Evolutionary conservation across 768 basidiomycete genomes (phyloP).

Genomic region (Cystobasidium ongulense): DNA sequence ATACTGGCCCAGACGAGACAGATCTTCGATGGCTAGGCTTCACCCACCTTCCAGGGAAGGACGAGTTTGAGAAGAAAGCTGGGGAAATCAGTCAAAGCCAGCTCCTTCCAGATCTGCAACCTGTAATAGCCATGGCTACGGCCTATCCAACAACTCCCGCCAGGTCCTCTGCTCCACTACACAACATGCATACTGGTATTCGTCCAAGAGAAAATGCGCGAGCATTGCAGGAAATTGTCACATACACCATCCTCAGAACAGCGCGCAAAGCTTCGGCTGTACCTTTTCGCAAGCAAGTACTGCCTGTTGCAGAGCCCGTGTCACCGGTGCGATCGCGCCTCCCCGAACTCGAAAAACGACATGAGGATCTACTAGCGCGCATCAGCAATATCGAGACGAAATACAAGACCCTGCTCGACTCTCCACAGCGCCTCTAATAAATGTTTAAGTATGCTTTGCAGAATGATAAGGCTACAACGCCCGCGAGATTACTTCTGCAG

Average conservation of each 20-base stretch:
- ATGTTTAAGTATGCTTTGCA: neutral
- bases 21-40: constrained; percentile 28
- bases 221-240: constrained; percentile 19
- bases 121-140: neutral
- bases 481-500: neutral
- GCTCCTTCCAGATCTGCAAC: neutral
- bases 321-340: neutral
- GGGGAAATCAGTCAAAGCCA: neutral
- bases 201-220: neutral
- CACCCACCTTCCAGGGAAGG: constrained; percentile 1
- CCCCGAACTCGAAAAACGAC: neutral
- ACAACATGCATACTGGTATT: neutral
- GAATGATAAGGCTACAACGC: neutral
- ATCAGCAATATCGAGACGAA: constrained; percentile 8
- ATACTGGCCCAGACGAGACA: neutral
- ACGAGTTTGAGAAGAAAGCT: constrained; percentile 8
- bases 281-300: neutral
- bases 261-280: constrained; percentile 8
- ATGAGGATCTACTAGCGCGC: neutral
- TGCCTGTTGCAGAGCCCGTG: neutral
- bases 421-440: neutral
- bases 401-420: neutral
- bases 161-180: neutral
- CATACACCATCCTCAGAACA: constrained; percentile 8
- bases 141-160: constrained; percentile 25